Conservation (phyloP, 208 protist genomes). For the Crithidia expoeki region DNA sequence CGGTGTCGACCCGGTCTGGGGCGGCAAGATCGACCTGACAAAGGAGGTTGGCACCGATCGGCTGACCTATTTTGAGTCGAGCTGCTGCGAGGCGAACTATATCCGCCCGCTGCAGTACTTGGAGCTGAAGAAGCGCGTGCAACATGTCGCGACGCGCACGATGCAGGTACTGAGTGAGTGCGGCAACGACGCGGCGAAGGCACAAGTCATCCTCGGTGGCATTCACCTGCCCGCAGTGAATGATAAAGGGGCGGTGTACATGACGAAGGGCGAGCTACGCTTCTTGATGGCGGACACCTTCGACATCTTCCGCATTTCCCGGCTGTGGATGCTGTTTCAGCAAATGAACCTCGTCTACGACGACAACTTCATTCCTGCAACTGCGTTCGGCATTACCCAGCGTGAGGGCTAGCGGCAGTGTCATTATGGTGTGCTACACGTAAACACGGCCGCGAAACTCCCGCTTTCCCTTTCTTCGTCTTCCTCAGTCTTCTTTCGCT, state of each 20-base stretch:
- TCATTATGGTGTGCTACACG: not conserved
- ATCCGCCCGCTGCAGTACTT: conserved; percentile 85
- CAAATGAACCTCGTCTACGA: conserved; percentile 90
- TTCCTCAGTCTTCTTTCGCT: not conserved
- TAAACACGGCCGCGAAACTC: not conserved
- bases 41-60: conserved; percentile 61
- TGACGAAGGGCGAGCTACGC: conserved; percentile 93
- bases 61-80: conserved; percentile 84
- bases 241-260: conserved; percentile 79
- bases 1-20: conserved; percentile 88
- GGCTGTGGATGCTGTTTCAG: conserved; percentile 90
- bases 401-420: conserved; percentile 12
- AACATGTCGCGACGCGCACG: conserved; percentile 46
- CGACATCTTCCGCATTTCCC: conserved; percentile 88
- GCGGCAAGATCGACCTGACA: conserved; percentile 87
- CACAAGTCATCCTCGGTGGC: conserved; percentile 62
- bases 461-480: not conserved
- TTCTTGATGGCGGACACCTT: conserved; percentile 71
- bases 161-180: conserved; percentile 60
- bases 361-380: conserved; percentile 78
- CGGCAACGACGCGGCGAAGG: conserved; percentile 75
- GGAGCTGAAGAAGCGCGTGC: conserved; percentile 75
- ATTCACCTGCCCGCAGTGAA: conserved; percentile 87
- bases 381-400: conserved; percentile 80
- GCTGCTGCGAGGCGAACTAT: conserved; percentile 87